These are phyloP conservation scores for Camellia japonica DNA, from an alignment of 148 eudicot genomes.

Conservation along the genomic window DNA sequence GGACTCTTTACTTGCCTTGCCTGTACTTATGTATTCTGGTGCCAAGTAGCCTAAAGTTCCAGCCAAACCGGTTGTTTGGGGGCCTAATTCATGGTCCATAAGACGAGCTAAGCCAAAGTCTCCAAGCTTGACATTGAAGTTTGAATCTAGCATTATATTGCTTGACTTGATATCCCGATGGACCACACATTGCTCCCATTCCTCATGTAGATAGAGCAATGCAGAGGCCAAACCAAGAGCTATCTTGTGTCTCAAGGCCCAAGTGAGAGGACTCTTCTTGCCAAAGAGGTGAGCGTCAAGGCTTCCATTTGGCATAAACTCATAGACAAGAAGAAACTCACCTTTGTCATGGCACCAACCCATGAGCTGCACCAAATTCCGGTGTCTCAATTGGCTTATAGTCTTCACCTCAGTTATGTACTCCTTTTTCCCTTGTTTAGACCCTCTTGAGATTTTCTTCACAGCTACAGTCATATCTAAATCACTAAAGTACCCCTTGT, in stretches of 20 bases:
- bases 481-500: conserved; percentile 18
- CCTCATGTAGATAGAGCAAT: conserved; percentile 58
- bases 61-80: conserved; percentile 41
- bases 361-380: conserved; percentile 34
- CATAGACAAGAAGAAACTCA: conserved; percentile 39
- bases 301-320: conserved; percentile 52
- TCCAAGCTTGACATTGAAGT: conserved; percentile 53
- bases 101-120: conserved; percentile 63
- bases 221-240: conserved; percentile 51
- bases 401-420: conserved; percentile 33
- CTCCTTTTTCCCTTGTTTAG: conserved; percentile 26
- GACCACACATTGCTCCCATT: conserved; percentile 60
- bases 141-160: conserved; percentile 58
- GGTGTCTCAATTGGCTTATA: conserved; percentile 25
- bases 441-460: conserved; percentile 28
- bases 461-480: conserved; percentile 20
- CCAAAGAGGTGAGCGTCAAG: conserved; percentile 44
- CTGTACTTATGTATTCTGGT: conserved; percentile 38
- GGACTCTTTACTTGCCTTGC: conserved; percentile 46
- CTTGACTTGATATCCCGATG: conserved; percentile 64
- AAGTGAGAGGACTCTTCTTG: conserved; percentile 20
- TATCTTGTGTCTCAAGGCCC: conserved; percentile 44
- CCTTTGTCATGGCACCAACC: conserved; percentile 41
- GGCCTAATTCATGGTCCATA: conserved; percentile 44
- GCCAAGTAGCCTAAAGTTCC: conserved; percentile 58